Base-by-base conservation (phyloP, 257 asterid species). In the Verbena officinalis region DNA sequence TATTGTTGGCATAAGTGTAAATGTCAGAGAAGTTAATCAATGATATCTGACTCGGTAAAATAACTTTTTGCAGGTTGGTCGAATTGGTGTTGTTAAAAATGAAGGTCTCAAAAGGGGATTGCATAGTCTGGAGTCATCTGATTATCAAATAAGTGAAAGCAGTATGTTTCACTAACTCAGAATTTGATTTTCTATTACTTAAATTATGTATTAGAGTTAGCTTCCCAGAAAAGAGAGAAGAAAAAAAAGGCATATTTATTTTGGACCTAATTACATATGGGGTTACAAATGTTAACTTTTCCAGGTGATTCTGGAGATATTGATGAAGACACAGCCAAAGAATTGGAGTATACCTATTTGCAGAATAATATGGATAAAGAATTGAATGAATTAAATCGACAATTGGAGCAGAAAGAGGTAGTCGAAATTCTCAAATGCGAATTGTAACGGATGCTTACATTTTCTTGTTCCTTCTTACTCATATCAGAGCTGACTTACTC, bases 331-430 rank as follows among this genome's bases (percentile, higher is more conserved):
- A 64, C 86, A 33, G 83, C 77, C 4, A 86, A 86, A 64, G 94
- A 86, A 72, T 71, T 78, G 90, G 90, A 86, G 74, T 90, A 83
- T 72, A 79, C 81, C 45, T 81, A 79, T 68, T 67, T 83, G 71
- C 94, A 83, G 74, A 84, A 83, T 65, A 77, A 78, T 36, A 73
- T 86, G 94, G 90, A 83, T 76, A 86, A 86, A 79, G 86, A 86
- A 75, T 76, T 86, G 80, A 63, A 52, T 36, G 90, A 86, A 76
- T 69, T 86, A 72, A 86, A 83, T 77, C 73, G 73, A 42, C 83
- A 84, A 43, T 64, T 86, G 65, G 88, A 83, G 80, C 83, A 83
- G 72, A 86, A 86, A 77, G 90, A 86, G 94, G 86, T 76, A 76
- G 15, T 7, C 43, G 17, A 6, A 64, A 46, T 55, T 57, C 22